Evolutionary conservation across 345 rosid genomes (phyloP).

Genomic region (Hibiscus tridactylites): DNA sequence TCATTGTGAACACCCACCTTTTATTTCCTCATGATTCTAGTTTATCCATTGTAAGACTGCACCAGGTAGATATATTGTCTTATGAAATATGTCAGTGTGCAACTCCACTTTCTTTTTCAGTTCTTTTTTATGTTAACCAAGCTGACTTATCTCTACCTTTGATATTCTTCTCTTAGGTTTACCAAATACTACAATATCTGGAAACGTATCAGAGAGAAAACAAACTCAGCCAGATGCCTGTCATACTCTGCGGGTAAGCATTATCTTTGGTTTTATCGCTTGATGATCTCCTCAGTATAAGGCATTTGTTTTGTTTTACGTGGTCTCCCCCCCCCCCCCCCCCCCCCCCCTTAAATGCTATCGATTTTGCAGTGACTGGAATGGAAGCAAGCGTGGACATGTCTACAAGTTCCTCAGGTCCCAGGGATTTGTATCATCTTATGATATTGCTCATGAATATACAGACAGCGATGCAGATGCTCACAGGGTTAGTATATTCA

Average conservation of each 20-base stretch:
- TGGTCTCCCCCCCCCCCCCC: neutral
- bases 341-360: neutral
- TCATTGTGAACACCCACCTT: constrained; percentile 85
- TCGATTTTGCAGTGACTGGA: constrained; percentile 65
- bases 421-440: constrained; percentile 92
- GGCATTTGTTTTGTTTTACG: neutral
- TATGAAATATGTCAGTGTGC: neutral
- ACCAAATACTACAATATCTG: constrained; percentile 66
- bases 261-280: constrained; percentile 3
- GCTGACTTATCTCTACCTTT: neutral
- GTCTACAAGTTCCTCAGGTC: constrained; percentile 93
- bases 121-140: neutral
- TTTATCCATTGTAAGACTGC: constrained; percentile 64
- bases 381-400: constrained; percentile 96
- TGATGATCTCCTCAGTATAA: neutral
- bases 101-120: neutral
- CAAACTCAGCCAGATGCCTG: constrained; percentile 50
- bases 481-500: constrained; percentile 58
- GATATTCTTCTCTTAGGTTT: constrained; percentile 40
- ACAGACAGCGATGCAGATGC: constrained; percentile 79
- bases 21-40: constrained; percentile 86
- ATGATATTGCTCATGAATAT: constrained; percentile 84
- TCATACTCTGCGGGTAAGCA: constrained; percentile 84
- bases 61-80: constrained; percentile 47
- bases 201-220: constrained; percentile 69